phyloP scores from a whole-genome alignment of 352 stramenopile species.

The Globisporangium abappressorium region DNA sequence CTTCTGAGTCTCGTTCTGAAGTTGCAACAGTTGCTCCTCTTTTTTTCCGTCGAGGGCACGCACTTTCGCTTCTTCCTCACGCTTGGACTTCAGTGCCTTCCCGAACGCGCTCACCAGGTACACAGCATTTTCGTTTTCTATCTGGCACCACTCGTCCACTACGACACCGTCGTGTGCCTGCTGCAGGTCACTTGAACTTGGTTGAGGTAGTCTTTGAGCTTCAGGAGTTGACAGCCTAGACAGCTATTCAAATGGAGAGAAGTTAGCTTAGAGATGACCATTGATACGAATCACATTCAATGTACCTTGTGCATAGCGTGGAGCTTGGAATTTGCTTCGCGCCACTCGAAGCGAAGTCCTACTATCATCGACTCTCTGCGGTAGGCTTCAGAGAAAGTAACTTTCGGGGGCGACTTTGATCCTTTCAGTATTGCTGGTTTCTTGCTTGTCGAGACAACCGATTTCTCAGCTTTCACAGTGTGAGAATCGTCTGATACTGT shows the following conservation, averaged over 20 bases:
- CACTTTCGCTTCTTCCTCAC: conserved; percentile 35
- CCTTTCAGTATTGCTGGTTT: background rate
- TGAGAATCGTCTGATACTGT: background rate
- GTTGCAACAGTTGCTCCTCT: conserved; percentile 33
- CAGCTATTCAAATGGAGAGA: background rate
- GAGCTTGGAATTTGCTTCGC: conserved; percentile 60
- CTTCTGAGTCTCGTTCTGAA: conserved; percentile 43
- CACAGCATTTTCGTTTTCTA: conserved; percentile 48
- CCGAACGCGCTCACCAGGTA: conserved; percentile 47
- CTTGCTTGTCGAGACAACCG: background rate
- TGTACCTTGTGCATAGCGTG: conserved; percentile 58
- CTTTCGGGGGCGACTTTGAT: background rate
- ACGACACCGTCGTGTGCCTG: background rate
- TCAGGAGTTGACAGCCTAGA: background rate
- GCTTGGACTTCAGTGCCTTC: conserved; percentile 27
- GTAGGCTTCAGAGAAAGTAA: conserved; percentile 8
- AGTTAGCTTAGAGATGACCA: background rate
- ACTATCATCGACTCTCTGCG: conserved; percentile 42
- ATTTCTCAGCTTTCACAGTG: background rate
- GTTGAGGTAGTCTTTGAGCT: background rate
- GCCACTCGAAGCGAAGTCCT: conserved; percentile 65
- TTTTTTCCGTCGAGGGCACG: conserved; percentile 30
- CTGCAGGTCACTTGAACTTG: background rate
- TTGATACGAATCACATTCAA: background rate
- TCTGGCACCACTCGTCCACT: conserved; percentile 26